These are phyloP conservation scores for Pichia sp. DNA, from an alignment of 1,139 yeast species.

Conservation along the genomic window DNA sequence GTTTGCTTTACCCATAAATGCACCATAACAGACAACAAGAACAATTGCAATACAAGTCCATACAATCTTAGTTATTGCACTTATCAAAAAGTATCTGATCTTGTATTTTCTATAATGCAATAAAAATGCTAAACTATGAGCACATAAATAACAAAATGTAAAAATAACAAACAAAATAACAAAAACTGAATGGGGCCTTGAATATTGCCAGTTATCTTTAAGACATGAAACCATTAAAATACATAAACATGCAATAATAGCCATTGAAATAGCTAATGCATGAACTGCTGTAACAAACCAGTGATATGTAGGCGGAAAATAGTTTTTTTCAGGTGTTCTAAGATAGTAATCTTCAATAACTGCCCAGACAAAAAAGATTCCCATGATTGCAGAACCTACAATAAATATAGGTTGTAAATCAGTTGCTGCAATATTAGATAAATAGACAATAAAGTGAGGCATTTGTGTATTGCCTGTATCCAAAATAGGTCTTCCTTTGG, in stretches of 20 bases:
- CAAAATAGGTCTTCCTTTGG: conserved; percentile 72
- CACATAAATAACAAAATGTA: conserved; percentile 56
- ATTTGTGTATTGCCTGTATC: conserved; percentile 52
- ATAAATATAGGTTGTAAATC: conserved; percentile 78
- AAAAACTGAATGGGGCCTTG: conserved; percentile 60
- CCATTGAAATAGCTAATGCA: conserved; percentile 44
- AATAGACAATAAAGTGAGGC: conserved; percentile 41
- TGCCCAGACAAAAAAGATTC: conserved; percentile 66
- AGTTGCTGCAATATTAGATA: conserved; percentile 84
- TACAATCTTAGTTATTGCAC: conserved; percentile 46
- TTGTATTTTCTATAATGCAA: conserved; percentile 45
- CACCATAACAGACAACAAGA: conserved; percentile 67
- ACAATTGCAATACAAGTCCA: conserved; percentile 70
- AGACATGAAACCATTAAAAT: conserved; percentile 70
- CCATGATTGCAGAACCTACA: conserved; percentile 73
- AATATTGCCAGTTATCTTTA: conserved; percentile 51
- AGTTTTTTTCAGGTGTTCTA: conserved; percentile 41
- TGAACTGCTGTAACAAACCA: conserved; percentile 45
- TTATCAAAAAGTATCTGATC: conserved; percentile 36
- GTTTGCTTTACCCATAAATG: conserved; percentile 33
- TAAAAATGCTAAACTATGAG: conserved; percentile 53
- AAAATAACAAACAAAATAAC: conserved; percentile 69
- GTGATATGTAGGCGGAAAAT: conserved; percentile 46
- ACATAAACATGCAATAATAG: conserved; percentile 68
- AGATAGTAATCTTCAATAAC: conserved; percentile 51